Percentiles rank a stretch among this genome's conserved stretches.
phyloP scores from a whole-genome alignment of 305 asterid species.

The Fraxinus paxiana region DNA sequence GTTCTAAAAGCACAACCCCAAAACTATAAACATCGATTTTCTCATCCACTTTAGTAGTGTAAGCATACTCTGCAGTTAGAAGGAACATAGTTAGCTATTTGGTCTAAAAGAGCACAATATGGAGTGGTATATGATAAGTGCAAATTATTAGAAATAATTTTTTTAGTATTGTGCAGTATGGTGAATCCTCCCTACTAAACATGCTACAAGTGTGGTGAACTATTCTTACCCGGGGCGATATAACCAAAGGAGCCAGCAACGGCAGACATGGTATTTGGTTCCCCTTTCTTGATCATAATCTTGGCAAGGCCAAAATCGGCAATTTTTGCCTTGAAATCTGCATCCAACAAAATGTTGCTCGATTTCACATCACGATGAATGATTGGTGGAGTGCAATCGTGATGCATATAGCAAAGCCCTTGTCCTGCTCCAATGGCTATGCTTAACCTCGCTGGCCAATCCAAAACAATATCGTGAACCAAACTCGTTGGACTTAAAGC shows the following conservation, averaged over 20 bases:
- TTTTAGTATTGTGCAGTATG: neutral
- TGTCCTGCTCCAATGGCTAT: constrained; percentile 78
- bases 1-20: constrained; percentile 79
- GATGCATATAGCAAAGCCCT: constrained; percentile 89
- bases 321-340: constrained; percentile 60
- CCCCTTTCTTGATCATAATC: constrained; percentile 58
- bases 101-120: neutral
- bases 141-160: too few species aligned
- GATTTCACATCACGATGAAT: constrained; percentile 85
- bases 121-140: neutral
- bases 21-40: constrained; percentile 82
- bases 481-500: constrained; percentile 3
- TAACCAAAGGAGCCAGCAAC: constrained; percentile 91
- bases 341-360: constrained; percentile 82
- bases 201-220: neutral
- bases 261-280: constrained; percentile 74
- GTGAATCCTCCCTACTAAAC: neutral
- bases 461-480: constrained; percentile 33
- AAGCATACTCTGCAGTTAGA: constrained; percentile 69
- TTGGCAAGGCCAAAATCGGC: constrained; percentile 93
- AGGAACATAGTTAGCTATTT: neutral
- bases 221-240: constrained; percentile 68
- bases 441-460: constrained; percentile 74
- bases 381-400: constrained; percentile 70
- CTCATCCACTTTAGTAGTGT: constrained; percentile 69